phyloP scores from a whole-genome alignment of 495 filamentous ascomycete genomes.

The Xylaria scruposa region DNA sequence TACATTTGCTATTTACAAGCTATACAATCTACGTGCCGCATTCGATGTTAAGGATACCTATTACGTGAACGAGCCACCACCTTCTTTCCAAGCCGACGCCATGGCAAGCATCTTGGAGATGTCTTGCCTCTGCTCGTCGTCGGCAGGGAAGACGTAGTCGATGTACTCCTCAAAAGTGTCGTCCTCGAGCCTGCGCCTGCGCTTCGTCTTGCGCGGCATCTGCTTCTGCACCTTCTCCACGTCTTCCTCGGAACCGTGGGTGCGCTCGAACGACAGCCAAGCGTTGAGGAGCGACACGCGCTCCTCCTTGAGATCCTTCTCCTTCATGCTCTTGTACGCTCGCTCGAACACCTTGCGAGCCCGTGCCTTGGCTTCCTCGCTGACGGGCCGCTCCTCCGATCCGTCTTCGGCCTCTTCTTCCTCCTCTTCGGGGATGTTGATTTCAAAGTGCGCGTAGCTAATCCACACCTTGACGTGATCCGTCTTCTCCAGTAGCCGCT shows the following conservation, averaged over 20 bases:
- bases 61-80: conserved; percentile 39
- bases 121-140: conserved; percentile 86
- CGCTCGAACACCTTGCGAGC: conserved; percentile 86
- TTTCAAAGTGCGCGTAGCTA: conserved; percentile 94
- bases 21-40: conserved; percentile 9
- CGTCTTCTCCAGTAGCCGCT: conserved; percentile 89
- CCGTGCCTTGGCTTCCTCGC: conserved; percentile 79
- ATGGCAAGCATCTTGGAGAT: conserved; percentile 82
- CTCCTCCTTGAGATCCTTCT: conserved; percentile 92
- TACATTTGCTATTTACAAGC: conserved; percentile 11
- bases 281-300: conserved; percentile 86
- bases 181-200: conserved; percentile 91
- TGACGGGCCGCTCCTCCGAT: conserved; percentile 70
- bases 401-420: conserved; percentile 54
- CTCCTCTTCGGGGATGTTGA: conserved; percentile 78
- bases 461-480: conserved; percentile 99
- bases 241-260: conserved; percentile 78
- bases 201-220: conserved; percentile 94
- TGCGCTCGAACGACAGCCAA: conserved; percentile 89
- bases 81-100: conserved; percentile 90
- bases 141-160: conserved; percentile 96
- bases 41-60: background rate
- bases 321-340: conserved; percentile 87
- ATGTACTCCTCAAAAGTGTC: conserved; percentile 97
- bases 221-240: conserved; percentile 85